Percentiles rank a stretch among this genome's conserved stretches.
These are phyloP conservation scores for Thalassiosira ordinaria DNA, from an alignment of 352 stramenopile species.

Conservation along the genomic window DNA sequence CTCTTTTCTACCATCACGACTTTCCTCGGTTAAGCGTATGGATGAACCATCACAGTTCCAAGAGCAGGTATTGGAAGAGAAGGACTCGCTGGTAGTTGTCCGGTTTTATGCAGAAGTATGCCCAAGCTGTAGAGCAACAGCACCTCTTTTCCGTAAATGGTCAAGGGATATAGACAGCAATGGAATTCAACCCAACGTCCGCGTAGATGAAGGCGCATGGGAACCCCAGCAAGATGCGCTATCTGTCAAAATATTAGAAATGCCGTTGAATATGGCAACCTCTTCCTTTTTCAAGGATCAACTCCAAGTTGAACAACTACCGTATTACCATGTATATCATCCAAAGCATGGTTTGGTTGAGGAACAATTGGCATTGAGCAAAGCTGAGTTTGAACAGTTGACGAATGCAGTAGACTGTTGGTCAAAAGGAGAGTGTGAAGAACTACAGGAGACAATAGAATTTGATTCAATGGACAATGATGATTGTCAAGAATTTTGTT, in stretches of 20 bases:
- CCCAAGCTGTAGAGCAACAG: slow-evolving; percentile 39
- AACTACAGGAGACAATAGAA: slow-evolving; percentile 4
- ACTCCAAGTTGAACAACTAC: slow-evolving; percentile 33
- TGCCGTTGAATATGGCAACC: slow-evolving; percentile 40
- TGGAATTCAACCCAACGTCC: background rate
- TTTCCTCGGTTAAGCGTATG: slow-evolving; percentile 33
- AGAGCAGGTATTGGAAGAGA: slow-evolving; percentile 27
- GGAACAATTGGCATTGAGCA: slow-evolving; percentile 42
- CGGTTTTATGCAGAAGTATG: slow-evolving; percentile 48
- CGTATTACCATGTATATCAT: slow-evolving; percentile 43
- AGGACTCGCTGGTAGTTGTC: slow-evolving; percentile 32
- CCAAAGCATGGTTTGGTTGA: slow-evolving; percentile 40
- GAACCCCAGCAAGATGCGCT: background rate
- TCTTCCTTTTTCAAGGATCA: slow-evolving; percentile 38
- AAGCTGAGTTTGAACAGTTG: slow-evolving; percentile 37
- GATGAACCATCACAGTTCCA: slow-evolving; percentile 35
- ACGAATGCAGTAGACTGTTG: slow-evolving; percentile 32
- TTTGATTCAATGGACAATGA: too few species aligned
- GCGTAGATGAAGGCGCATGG: background rate
- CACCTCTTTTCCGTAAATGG: slow-evolving; percentile 44
- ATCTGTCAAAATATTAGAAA: slow-evolving; percentile 49
- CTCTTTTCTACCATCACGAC: slow-evolving; percentile 30
- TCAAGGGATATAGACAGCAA: slow-evolving; percentile 15
- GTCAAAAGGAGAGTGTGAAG: slow-evolving; percentile 15
- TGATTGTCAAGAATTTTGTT: slow-evolving; percentile 35